Conservation (phyloP, 2,329 filamentous ascomycete genomes). For the Penicillium crustosum region DNA sequence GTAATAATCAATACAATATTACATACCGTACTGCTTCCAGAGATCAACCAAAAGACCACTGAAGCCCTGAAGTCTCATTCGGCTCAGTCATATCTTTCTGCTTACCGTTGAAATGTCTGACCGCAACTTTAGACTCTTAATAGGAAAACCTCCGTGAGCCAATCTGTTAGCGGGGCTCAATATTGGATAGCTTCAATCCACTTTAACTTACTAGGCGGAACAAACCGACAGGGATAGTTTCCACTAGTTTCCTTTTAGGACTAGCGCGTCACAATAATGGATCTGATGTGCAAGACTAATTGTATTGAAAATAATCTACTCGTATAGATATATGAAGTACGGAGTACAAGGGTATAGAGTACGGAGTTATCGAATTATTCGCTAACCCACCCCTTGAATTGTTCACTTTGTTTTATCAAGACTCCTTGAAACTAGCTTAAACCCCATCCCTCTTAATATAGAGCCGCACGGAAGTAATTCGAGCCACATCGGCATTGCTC, state of each 20-base stretch:
- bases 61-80: conserved; percentile 6
- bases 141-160: conserved; percentile 14
- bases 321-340: background rate
- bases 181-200: conserved; percentile 14
- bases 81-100: background rate
- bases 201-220: conserved; percentile 12
- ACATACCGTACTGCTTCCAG: background rate
- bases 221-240: conserved; percentile 12
- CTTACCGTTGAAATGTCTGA: conserved; percentile 18
- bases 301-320: background rate
- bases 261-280: conserved; percentile 7
- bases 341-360: background rate
- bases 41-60: conserved; percentile 6
- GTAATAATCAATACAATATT: background rate
- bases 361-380: background rate
- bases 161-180: conserved; percentile 17
- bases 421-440: background rate
- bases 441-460: background rate
- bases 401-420: background rate
- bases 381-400: background rate
- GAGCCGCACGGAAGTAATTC: background rate
- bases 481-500: background rate
- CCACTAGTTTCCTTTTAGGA: background rate
- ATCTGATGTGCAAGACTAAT: conserved; percentile 7
- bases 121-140: conserved; percentile 20